A percentile compares a stretch with the other conserved stretches of the same genome.
phyloP scores from a whole-genome alignment of 805 yeast genomes.

The Starmerella kuoi region DNA sequence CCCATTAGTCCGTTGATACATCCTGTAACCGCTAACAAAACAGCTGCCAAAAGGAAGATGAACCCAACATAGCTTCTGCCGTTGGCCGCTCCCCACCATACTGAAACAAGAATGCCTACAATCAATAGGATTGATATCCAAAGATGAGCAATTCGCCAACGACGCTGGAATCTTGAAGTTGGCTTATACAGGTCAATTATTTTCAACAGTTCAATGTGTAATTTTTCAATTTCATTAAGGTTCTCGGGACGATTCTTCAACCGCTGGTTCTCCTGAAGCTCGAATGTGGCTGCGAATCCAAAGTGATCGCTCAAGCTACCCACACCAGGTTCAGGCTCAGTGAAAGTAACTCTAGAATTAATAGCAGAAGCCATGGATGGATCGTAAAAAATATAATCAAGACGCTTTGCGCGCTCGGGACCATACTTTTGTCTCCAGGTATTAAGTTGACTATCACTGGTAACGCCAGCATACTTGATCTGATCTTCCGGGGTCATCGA shows the following conservation, averaged over 20 bases:
- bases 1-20: conserved; percentile 66
- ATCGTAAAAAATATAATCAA: conserved; percentile 82
- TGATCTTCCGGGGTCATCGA: conserved; percentile 47
- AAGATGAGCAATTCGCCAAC: conserved; percentile 58
- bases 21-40: conserved; percentile 52
- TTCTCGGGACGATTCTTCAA: background rate
- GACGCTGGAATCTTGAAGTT: conserved; percentile 47
- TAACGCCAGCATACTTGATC: conserved; percentile 61
- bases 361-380: conserved; percentile 39
- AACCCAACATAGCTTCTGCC: conserved; percentile 53
- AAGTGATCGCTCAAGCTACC: conserved; percentile 90
- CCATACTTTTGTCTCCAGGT: conserved; percentile 59
- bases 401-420: conserved; percentile 64
- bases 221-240: conserved; percentile 7
- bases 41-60: conserved; percentile 47
- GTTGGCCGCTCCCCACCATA: conserved; percentile 44
- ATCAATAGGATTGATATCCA: conserved; percentile 40
- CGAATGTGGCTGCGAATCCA: conserved; percentile 37
- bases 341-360: conserved; percentile 60
- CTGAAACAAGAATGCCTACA: conserved; percentile 43
- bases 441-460: conserved; percentile 79
- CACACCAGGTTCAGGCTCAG: conserved; percentile 50
- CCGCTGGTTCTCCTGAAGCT: background rate
- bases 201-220: conserved; percentile 40
- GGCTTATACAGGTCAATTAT: conserved; percentile 39